phyloP scores from a whole-genome alignment of 257 asterid species.

The Cruciata laevipes region DNA sequence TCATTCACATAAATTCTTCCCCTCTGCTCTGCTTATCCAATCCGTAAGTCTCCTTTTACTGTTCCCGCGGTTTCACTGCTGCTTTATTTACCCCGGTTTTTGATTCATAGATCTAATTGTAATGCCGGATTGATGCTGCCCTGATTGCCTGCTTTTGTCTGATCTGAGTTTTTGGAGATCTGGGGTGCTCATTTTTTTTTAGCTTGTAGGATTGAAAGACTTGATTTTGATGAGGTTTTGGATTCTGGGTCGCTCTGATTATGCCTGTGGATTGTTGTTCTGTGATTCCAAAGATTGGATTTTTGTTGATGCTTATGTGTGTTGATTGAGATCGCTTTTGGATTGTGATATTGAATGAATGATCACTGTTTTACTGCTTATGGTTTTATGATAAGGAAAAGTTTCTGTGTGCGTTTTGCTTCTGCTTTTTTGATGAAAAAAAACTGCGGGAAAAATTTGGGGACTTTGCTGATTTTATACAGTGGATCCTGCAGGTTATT shows the following conservation, averaged over 20 bases:
- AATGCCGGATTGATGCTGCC: conserved; percentile 43
- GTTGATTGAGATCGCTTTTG: conserved; percentile 15
- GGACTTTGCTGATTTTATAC: conserved; percentile 23
- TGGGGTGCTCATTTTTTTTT: conserved; percentile 27
- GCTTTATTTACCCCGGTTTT: conserved; percentile 6
- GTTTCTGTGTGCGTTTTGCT: not conserved
- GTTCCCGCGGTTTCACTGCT: conserved; percentile 7
- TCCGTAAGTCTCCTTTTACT: conserved; percentile 43
- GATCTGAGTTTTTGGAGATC: conserved; percentile 72
- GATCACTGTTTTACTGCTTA: not conserved
- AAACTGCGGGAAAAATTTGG: conserved; percentile 14
- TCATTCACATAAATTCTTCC: not conserved
- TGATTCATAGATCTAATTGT: conserved; percentile 50
- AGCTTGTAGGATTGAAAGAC: conserved; percentile 30
- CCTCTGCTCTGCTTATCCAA: conserved; percentile 46
- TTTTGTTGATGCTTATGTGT: conserved; percentile 20
- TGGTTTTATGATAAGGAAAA: not conserved
- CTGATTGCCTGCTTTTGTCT: conserved; percentile 31
- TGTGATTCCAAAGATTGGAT: conserved; percentile 23
- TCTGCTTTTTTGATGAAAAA: not conserved
- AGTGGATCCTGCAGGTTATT: conserved; percentile 21
- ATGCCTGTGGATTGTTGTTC: no score
- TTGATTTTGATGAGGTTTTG: conserved; percentile 24
- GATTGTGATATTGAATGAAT: conserved; percentile 8
- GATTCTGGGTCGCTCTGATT: conserved; percentile 34